Evolutionary conservation across 1,139 yeast species (phyloP).

Genomic region (Saccharomyces pastorianus): DNA sequence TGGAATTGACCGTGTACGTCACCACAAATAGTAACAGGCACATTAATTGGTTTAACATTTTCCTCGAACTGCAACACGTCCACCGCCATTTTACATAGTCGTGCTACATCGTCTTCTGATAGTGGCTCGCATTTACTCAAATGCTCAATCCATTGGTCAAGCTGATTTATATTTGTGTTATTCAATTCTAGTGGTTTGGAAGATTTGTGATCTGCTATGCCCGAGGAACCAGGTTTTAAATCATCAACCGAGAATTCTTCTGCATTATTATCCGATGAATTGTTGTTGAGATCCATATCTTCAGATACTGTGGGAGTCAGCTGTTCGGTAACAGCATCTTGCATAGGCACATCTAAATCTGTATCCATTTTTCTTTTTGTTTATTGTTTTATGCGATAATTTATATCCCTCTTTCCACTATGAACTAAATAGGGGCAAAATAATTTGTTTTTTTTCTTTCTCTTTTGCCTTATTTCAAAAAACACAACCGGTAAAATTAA

Average conservation of each 20-base stretch:
- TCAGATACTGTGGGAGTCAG: constrained; percentile 33
- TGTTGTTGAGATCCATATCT: constrained; percentile 10
- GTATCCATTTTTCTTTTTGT: constrained; percentile 42
- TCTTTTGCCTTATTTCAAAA: neutral
- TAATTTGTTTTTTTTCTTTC: neutral
- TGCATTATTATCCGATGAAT: constrained; percentile 3
- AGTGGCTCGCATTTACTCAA: constrained; percentile 73
- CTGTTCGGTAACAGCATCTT: constrained; percentile 52
- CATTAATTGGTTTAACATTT: constrained; percentile 86
- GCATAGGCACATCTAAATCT: constrained; percentile 66
- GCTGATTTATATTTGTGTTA: constrained; percentile 44
- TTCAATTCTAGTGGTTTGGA: constrained; percentile 33
- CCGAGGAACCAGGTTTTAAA: constrained; percentile 17
- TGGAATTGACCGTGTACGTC: constrained; percentile 81
- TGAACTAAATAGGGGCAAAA: neutral
- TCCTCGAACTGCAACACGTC: constrained; percentile 74
- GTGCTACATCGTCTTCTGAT: constrained; percentile 68
- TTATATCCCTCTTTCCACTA: neutral
- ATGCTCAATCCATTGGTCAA: constrained; percentile 84
- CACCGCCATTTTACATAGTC: constrained; percentile 81
- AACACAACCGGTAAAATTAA: neutral
- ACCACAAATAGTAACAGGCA: constrained; percentile 81
- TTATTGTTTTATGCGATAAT: neutral
- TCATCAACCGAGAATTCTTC: constrained; percentile 14
- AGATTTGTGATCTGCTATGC: constrained; percentile 32